Percentiles rank a stretch among this genome's conserved stretches.
These are phyloP conservation scores for Morella rubra DNA, from an alignment of 306 rosid species.

Conservation along the genomic window DNA sequence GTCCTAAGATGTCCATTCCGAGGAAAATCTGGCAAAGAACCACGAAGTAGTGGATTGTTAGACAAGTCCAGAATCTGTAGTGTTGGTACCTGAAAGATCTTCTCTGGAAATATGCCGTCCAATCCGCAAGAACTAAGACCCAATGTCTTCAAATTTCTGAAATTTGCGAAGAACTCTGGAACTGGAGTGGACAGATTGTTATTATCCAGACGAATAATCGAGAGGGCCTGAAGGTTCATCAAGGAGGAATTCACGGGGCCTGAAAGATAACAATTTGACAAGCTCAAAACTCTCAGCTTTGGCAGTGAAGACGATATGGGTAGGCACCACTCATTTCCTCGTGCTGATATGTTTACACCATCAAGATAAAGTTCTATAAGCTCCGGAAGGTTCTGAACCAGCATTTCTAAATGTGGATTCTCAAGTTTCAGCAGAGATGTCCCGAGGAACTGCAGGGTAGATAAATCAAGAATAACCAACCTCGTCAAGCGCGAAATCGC, in stretches of 20 bases:
- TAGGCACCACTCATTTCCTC: background rate
- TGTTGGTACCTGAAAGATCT: constrained; percentile 25
- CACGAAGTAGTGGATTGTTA: constrained; percentile 22
- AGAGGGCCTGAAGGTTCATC: background rate
- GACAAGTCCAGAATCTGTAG: constrained; percentile 36
- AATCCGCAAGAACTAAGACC: constrained; percentile 9
- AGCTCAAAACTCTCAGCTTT: constrained; percentile 1
- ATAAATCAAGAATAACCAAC: constrained; percentile 46
- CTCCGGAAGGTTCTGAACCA: background rate
- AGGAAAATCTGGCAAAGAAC: constrained; percentile 38
- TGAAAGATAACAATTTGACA: background rate
- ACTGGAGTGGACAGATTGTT: constrained; percentile 27
- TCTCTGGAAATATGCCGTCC: constrained; percentile 28
- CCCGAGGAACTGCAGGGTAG: background rate
- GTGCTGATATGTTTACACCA: background rate
- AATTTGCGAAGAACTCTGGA: constrained; percentile 22
- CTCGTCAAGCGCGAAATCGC: constrained; percentile 43
- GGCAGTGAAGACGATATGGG: background rate
- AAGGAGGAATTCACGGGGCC: background rate
- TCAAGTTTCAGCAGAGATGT: constrained; percentile 28
- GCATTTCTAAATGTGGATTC: constrained; percentile 22
- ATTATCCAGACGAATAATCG: constrained; percentile 1
- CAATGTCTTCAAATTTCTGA: constrained; percentile 24
- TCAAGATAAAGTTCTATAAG: constrained; percentile 11
- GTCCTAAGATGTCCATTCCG: background rate